These are phyloP conservation scores for Wallemia mellicola DNA, from an alignment of 1,284 basidiomycete species.

Conservation along the genomic window DNA sequence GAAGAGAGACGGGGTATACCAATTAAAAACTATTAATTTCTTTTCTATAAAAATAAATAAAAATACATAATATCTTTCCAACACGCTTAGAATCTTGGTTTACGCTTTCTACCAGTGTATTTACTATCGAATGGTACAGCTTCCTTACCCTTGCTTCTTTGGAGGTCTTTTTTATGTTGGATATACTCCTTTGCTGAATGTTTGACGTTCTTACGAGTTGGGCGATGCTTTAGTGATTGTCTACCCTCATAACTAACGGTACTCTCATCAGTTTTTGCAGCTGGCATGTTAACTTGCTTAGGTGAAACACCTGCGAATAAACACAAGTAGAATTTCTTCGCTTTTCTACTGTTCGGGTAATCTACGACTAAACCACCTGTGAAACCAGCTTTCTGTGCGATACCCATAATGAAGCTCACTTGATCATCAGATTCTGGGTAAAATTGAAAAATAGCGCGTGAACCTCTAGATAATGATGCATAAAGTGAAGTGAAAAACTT, in stretches of 20 bases:
- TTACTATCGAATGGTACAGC: conserved; percentile 12
- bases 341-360: conserved; percentile 84
- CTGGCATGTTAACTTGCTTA: conserved; percentile 6
- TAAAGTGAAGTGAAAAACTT: conserved; percentile 94
- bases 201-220: conserved; percentile 5
- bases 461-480: conserved; percentile 64
- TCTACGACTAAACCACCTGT: conserved; percentile 91
- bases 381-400: conserved; percentile 81
- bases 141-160: conserved; percentile 16
- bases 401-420: conserved; percentile 72
- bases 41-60: not conserved
- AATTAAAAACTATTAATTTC: not conserved
- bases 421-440: conserved; percentile 89
- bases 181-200: conserved; percentile 14
- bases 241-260: conserved; percentile 6
- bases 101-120: conserved; percentile 10
- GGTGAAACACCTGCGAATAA: conserved; percentile 34
- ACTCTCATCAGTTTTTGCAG: conserved; percentile 5
- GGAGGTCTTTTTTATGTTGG: conserved; percentile 18
- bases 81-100: conserved; percentile 6
- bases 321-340: conserved; percentile 68
- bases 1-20: not conserved
- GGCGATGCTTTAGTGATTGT: conserved; percentile 7
- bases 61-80: not conserved
- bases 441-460: conserved; percentile 80